A percentile compares a stretch with the other conserved stretches of the same genome.
phyloP scores from a whole-genome alignment of 768 basidiomycete genomes.

The Sutorius australiensis region DNA sequence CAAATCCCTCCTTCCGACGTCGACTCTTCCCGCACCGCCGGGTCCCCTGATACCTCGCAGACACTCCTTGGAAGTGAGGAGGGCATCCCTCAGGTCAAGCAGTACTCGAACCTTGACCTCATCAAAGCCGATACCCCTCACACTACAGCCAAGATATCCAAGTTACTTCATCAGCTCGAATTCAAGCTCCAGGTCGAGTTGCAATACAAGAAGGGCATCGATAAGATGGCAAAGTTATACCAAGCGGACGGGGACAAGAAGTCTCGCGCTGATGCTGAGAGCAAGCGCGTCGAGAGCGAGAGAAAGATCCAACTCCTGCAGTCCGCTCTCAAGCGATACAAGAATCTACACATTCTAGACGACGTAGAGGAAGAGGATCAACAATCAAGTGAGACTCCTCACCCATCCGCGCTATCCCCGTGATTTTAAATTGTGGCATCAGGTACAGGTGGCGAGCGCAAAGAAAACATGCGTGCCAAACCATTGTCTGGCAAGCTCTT shows the following conservation, averaged over 20 bases:
- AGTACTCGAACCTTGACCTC: constrained; percentile 84
- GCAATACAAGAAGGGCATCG: constrained; percentile 97
- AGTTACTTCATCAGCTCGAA: constrained; percentile 97
- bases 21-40: constrained; percentile 37
- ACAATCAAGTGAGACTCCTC: constrained; percentile 41
- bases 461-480: constrained; percentile 90
- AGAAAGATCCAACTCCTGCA: constrained; percentile 93
- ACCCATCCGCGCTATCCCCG: not conserved
- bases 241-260: constrained; percentile 97
- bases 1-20: constrained; percentile 54
- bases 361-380: constrained; percentile 87
- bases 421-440: constrained; percentile 33
- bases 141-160: constrained; percentile 92
- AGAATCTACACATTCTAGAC: constrained; percentile 91
- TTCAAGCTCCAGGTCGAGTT: constrained; percentile 98
- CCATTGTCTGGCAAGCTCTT: constrained; percentile 90
- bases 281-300: constrained; percentile 91
- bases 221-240: constrained; percentile 98
- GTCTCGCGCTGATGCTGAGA: constrained; percentile 87
- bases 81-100: constrained; percentile 51
- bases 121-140: constrained; percentile 97
- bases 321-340: constrained; percentile 91
- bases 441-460: constrained; percentile 77
- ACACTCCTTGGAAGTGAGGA: constrained; percentile 37
- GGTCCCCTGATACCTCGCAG: constrained; percentile 40